Evolutionary conservation across 257 asterid genomes (phyloP), one percentile per base, ranked within the genome.

Genomic region (Jacaranda copaia): DNA sequence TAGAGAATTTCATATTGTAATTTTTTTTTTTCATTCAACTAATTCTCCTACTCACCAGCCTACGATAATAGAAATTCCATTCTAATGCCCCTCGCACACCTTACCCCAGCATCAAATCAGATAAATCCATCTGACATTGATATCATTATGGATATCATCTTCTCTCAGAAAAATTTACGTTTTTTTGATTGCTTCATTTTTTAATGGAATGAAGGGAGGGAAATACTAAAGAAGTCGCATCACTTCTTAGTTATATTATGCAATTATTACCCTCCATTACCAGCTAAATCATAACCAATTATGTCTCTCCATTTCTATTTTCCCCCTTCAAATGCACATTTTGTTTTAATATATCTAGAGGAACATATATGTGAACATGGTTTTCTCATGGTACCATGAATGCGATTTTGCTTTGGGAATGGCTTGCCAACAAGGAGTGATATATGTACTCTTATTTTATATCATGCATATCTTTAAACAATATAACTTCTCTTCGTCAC

Each of bases 71-170:
- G 19, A 75, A 62, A 43, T 8, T 15, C 58, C 25, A 38, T 45
- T 40, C 18, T 35, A 65, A 7, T 38, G 65, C 55, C 55, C 67
- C 19, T 38, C 35, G 15, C 8, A 74, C 42, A 15, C 36, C 64
- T 59, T 14, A 60, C 18, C 49, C 63, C 48, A 15, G 53, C 58
- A 39, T 66, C 73, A 72, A 48, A 65, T 65, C 25, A 72, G 75
- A 57, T 51, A 58, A 46, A 32, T 59, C 77, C 51, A 60, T 62
- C 39, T 39, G 39, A 58, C 13, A 14, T 39, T 75, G 58, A 42
- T 32, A 68, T 32, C 58, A 55, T 74, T 64, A 11, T 72, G 58
- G 9, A 74, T 66, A 18, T 49, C 13, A 7, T 75, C 46, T 75
- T 38, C 63, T 40, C 77, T 52, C 75, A 38, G 73, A 59, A 68